These are phyloP conservation scores for Eucalyptus tenuipes DNA, from an alignment of 345 rosid genomes.

Conservation along the genomic window DNA sequence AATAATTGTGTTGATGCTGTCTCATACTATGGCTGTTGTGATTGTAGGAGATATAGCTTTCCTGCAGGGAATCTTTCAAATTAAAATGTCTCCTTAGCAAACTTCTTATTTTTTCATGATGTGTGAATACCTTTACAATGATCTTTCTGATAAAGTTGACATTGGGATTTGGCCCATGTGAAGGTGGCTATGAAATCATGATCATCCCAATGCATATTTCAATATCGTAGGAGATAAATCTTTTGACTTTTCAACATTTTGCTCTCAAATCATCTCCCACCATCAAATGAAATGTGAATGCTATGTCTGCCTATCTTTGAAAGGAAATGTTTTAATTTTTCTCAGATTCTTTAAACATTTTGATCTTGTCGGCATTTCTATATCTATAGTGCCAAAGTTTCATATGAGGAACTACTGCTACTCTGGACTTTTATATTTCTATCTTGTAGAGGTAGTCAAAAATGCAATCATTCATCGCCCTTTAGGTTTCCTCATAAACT, in stretches of 20 bases:
- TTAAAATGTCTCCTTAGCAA: neutral
- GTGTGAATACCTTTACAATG: neutral
- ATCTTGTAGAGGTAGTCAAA: neutral
- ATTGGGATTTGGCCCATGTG: neutral
- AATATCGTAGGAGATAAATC: neutral
- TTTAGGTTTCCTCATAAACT: neutral
- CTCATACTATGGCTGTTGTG: neutral
- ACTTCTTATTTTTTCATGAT: neutral
- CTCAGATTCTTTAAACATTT: neutral
- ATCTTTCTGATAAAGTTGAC: neutral
- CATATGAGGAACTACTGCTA: neutral
- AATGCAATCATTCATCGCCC: neutral
- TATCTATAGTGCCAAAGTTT: neutral
- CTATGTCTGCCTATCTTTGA: neutral
- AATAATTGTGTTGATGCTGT: neutral
- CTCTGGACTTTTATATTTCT: neutral
- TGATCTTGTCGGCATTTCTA: neutral
- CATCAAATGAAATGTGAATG: neutral
- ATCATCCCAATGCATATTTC: too few relatives aligned
- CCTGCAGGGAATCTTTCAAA: neutral
- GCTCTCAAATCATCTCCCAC: neutral
- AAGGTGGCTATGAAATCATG: neutral
- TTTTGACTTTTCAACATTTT: neutral
- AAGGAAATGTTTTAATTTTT: neutral
- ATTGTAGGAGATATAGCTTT: neutral